Percentiles rank a stretch among this genome's conserved stretches.
Evolutionary conservation across 2,329 filamentous ascomycete genomes (phyloP).

Genomic region (Penicillium oxalicum): DNA sequence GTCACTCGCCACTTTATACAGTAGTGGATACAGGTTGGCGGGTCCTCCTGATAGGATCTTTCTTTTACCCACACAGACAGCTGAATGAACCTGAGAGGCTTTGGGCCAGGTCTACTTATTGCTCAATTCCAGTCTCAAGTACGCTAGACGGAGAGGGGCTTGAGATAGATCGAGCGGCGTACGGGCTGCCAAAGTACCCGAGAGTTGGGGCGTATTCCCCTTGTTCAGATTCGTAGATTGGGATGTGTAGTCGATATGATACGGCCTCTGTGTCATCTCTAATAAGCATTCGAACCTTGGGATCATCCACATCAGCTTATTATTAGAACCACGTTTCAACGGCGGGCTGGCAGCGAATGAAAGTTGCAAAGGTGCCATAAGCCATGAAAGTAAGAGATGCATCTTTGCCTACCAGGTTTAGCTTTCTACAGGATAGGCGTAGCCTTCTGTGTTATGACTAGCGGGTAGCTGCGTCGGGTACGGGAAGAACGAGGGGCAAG

Average conservation of each 20-base stretch:
- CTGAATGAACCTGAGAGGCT: slow-evolving; percentile 1
- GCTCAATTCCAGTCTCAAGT: slow-evolving; percentile 1
- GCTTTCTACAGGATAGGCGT: neutral
- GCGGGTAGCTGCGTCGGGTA: neutral
- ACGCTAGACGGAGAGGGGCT: slow-evolving; percentile 2
- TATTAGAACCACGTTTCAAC: neutral
- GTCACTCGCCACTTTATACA: slow-evolving; percentile 11
- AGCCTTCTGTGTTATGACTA: neutral
- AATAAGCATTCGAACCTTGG: neutral
- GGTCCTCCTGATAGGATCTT: slow-evolving; percentile 7
- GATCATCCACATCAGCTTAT: neutral
- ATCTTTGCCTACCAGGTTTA: neutral
- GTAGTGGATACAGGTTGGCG: slow-evolving; percentile 9
- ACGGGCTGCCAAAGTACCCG: too few relatives aligned
- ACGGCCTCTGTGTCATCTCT: neutral
- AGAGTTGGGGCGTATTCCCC: too few relatives aligned
- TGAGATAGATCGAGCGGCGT: neutral
- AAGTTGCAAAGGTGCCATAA: neutral
- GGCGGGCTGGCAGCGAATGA: neutral
- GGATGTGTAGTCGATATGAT: neutral
- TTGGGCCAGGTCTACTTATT: neutral
- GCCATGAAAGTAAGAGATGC: neutral
- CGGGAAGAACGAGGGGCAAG: neutral
- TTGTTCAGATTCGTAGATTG: neutral
- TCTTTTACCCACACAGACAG: slow-evolving; percentile 7